Base-by-base conservation (phyloP, 768 basidiomycete genomes). In the Tulasnella sp. region DNA sequence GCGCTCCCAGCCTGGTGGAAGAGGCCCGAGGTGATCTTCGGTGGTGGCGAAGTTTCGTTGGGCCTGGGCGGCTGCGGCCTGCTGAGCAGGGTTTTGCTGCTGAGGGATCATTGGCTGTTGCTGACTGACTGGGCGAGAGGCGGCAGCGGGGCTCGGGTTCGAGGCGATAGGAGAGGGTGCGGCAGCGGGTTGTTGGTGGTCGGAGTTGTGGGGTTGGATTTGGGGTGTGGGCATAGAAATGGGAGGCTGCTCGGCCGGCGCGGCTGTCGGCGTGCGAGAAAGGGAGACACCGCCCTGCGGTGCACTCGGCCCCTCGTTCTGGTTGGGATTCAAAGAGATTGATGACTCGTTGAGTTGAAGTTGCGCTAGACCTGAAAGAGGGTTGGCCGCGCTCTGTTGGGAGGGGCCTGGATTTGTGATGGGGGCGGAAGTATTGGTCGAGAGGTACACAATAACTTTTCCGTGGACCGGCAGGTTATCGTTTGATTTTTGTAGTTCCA, bases 401-500 rank as follows among this genome's bases (percentile, higher is more conserved):
- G 93, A 90, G 11, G 93, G 93, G 3, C 93, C 91, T 42, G 94
- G 91, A 83, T 94, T 96, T 81, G 89, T 87, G 81, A 96, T 94
- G 46, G 95, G 94, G 81, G 91, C 90, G 78, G 86, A 89, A 83
- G 94, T 87, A 83, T 98, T 96, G 72, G 98, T 98, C 23, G 95
- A 96, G 48, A 99, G 89, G 85, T 97, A 96, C 81, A 99, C 90
- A 84, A 98, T 96, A 81, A 99, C 90, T 85, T 98, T 98, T 70
- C 98, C 98, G 82, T 99, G 96, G 4, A 99, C 98, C 71, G 96
- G 93, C 37, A 98, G 90, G 83, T 98, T 96, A 85, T 99, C 98
- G 82, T 97, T 98, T n/a, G 96, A 98, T 85, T 97, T 97, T 87
- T 98, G 98, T 82, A 99, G 87, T 83, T 99, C 98, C 81, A 96